These are phyloP conservation scores for Neurospora crassa DNA, from an alignment of 2,329 filamentous ascomycete genomes.

Conservation along the genomic window DNA sequence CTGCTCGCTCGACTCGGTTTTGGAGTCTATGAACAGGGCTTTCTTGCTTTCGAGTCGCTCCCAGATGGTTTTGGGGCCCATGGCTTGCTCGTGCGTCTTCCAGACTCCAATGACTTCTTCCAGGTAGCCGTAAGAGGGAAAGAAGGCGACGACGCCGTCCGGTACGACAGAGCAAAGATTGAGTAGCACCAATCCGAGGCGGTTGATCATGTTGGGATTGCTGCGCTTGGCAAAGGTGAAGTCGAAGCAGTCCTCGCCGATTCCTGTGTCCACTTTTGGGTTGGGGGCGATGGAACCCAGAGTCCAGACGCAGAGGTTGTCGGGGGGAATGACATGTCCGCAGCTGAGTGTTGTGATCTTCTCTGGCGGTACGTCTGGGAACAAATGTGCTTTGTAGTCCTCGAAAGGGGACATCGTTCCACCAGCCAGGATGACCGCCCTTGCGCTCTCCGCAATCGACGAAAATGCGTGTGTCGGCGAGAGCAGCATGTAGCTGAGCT, in stretches of 20 bases:
- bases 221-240: constrained; percentile 78
- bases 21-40: constrained; percentile 49
- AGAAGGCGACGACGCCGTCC: constrained; percentile 89
- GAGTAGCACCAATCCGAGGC: constrained; percentile 65
- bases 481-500: constrained; percentile 76
- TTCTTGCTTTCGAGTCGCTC: constrained; percentile 50
- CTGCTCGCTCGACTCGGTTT: constrained; percentile 52
- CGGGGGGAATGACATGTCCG: constrained; percentile 81
- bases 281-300: constrained; percentile 39
- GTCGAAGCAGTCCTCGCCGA: constrained; percentile 51
- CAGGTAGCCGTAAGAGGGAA: constrained; percentile 89
- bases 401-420: constrained; percentile 97
- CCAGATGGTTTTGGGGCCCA: constrained; percentile 39
- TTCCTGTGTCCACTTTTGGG: constrained; percentile 7
- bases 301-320: constrained; percentile 72
- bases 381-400: constrained; percentile 80
- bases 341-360: constrained; percentile 78
- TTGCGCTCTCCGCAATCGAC: constrained; percentile 72
- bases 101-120: constrained; percentile 60
- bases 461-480: constrained; percentile 89
- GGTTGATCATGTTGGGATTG: constrained; percentile 57
- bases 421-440: constrained; percentile 82
- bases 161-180: constrained; percentile 66
- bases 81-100: constrained; percentile 30
- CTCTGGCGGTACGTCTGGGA: constrained; percentile 57